Evolutionary conservation across 805 yeast species (phyloP).

Genomic region (Yarrowia sp.): DNA sequence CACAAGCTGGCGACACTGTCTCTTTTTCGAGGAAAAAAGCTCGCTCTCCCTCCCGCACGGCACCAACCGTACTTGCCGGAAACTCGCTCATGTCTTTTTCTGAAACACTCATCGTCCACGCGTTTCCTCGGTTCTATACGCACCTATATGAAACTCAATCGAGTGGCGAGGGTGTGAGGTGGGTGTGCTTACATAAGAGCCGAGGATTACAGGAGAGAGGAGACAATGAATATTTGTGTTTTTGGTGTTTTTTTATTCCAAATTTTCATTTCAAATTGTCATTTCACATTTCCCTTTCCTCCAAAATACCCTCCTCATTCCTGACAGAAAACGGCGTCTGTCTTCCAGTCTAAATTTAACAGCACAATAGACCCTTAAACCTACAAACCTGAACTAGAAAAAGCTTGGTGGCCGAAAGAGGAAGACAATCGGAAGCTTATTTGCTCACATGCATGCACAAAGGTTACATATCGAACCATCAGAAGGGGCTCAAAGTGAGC

Average conservation of each 20-base stretch:
- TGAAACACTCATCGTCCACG: not conserved
- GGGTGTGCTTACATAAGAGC: not conserved
- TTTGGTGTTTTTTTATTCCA: not conserved
- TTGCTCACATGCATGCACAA: not conserved
- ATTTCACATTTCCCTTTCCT: not conserved
- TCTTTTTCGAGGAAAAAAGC: too few relatives aligned
- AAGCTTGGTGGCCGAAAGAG: not conserved
- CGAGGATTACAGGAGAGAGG: not conserved
- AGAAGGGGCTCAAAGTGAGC: too few relatives aligned
- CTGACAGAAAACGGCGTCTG: conserved; percentile 4
- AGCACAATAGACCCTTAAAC: conserved; percentile 15
- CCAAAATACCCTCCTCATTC: not conserved
- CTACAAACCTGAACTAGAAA: conserved; percentile 4
- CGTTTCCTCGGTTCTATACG: not conserved
- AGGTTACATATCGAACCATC: not conserved
- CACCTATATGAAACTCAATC: not conserved
- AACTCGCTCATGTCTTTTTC: not conserved
- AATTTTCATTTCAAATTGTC: too few relatives aligned
- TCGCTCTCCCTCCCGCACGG: too few relatives aligned
- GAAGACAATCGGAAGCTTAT: not conserved
- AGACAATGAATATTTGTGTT: not conserved
- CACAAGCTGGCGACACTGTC: too few relatives aligned
- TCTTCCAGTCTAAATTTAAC: not conserved
- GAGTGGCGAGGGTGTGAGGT: not conserved
- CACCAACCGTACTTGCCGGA: too few relatives aligned